These are phyloP conservation scores for Hibiscus mutabilis DNA, from an alignment of 345 rosid species.

Conservation along the genomic window DNA sequence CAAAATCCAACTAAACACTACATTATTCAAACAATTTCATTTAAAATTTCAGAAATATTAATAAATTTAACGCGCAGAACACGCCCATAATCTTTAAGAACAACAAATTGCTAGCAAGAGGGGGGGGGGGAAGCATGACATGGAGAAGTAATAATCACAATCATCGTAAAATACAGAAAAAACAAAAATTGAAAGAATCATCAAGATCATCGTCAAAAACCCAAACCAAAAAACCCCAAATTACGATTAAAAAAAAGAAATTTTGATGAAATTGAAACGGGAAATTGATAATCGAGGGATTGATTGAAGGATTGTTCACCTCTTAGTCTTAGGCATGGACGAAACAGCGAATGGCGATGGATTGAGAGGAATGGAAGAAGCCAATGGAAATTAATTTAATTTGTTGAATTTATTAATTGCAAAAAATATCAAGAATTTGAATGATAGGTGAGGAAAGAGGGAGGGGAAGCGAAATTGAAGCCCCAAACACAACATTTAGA, in stretches of 20 bases:
- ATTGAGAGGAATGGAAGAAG: neutral
- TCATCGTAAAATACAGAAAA: no score
- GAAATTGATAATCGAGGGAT: neutral
- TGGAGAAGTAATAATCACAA: no score
- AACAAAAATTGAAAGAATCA: neutral
- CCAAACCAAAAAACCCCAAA: neutral
- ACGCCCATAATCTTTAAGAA: neutral
- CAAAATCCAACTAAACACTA: slow-evolving; percentile 31
- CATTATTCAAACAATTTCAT: neutral
- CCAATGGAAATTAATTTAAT: neutral
- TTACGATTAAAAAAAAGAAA: neutral
- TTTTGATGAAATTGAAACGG: no score
- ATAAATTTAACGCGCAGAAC: neutral
- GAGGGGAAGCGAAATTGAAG: neutral
- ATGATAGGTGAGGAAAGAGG: neutral
- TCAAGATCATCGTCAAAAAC: neutral
- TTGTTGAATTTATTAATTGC: neutral
- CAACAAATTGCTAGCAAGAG: neutral
- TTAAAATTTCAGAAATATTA: neutral
- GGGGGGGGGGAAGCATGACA: neutral
- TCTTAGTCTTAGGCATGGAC: slow-evolving; percentile 1
- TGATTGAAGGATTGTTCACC: neutral
- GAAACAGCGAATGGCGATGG: neutral
- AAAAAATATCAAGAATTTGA: neutral
- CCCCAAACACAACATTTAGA: neutral